phyloP scores from a whole-genome alignment of 176 grass and related monocot genomes.

The Triticum dicoccoides region DNA sequence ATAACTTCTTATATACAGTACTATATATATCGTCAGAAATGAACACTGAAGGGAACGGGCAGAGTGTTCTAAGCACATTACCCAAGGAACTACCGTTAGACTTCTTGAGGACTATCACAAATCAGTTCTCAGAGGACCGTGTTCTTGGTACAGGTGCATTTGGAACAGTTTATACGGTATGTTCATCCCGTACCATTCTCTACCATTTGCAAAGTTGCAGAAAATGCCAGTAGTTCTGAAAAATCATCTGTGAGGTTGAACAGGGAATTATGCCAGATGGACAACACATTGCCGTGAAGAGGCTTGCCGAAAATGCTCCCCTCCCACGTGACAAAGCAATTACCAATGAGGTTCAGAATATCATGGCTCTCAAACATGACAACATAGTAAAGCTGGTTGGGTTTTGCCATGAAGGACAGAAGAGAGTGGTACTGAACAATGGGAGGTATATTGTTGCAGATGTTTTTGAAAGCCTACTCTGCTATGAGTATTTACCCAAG shows the following conservation, averaged over 20 bases:
- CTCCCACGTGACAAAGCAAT: background rate
- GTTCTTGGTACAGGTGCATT: slow-evolving; percentile 25
- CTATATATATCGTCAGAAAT: background rate
- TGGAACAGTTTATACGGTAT: slow-evolving; percentile 41
- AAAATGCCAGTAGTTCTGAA: background rate
- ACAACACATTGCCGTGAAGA: slow-evolving; percentile 19
- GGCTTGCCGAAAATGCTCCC: background rate
- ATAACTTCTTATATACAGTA: background rate
- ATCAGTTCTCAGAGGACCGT: background rate
- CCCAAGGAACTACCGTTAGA: background rate
- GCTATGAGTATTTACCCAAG: slow-evolving; percentile 19
- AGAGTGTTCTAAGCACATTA: slow-evolving; percentile 8
- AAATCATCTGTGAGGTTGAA: background rate
- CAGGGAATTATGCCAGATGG: slow-evolving; percentile 17
- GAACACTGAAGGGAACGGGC: background rate
- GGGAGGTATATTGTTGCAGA: slow-evolving; percentile 32
- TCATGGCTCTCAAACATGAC: slow-evolving; percentile 4
- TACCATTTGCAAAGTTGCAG: background rate
- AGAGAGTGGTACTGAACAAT: slow-evolving; percentile 27
- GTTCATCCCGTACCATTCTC: background rate
- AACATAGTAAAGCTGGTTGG: slow-evolving; percentile 31
- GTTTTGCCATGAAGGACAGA: slow-evolving; percentile 23
- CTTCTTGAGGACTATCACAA: slow-evolving; percentile 12
- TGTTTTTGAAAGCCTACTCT: slow-evolving; percentile 10
- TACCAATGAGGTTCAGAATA: slow-evolving; percentile 18